Conservation (phyloP, 2,329 filamentous ascomycete genomes). For the Aspergillus novoparasiticus region DNA sequence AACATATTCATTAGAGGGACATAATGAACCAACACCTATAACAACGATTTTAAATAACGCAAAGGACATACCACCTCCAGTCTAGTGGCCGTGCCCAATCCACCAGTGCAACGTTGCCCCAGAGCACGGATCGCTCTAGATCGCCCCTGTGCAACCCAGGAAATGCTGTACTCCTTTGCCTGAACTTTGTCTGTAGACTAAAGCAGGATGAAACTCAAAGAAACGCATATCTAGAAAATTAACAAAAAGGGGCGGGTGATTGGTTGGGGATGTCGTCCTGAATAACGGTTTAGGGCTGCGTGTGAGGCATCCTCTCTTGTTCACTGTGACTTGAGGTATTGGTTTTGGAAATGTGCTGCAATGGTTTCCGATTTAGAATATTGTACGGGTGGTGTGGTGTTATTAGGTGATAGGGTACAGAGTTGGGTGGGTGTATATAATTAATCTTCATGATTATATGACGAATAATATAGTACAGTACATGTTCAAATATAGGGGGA, state of each 20-base stretch:
- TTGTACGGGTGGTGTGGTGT: neutral
- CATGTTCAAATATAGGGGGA: neutral
- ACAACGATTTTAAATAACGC: neutral
- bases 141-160: neutral
- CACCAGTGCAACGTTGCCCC: neutral
- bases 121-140: neutral
- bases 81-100: neutral
- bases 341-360: neutral
- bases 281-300: neutral
- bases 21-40: neutral
- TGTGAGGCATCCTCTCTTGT: neutral
- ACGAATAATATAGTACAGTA: neutral
- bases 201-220: neutral
- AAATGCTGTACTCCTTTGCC: neutral
- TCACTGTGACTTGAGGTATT: neutral
- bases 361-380: neutral
- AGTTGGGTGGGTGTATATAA: neutral
- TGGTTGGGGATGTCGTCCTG: neutral
- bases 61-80: neutral
- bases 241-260: neutral
- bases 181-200: neutral
- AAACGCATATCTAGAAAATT: neutral
- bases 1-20: no score
- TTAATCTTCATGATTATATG: neutral
- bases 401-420: neutral